A percentile compares a stretch with the other conserved stretches of the same genome.
Evolutionary conservation across 805 yeast genomes (phyloP).

Genomic region (Komagataella populi): DNA sequence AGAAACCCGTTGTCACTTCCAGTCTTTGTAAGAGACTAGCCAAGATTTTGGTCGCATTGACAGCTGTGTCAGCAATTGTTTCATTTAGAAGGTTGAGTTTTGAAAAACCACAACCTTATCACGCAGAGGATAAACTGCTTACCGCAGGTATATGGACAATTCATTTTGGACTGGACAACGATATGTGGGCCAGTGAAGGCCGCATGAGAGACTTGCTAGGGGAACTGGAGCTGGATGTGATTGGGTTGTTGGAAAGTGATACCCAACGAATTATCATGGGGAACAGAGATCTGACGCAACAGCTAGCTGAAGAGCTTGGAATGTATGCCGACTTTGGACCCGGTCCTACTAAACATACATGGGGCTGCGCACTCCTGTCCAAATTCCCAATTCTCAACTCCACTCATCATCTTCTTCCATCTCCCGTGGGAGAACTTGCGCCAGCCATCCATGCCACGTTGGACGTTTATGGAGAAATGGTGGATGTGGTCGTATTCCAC

Average conservation of each 20-base stretch:
- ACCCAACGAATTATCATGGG: conserved; percentile 93
- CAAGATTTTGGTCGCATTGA: neutral
- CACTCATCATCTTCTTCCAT: conserved; percentile 83
- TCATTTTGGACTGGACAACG: conserved; percentile 94
- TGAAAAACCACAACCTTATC: conserved; percentile 51
- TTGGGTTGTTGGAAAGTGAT: conserved; percentile 86
- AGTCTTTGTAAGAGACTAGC: neutral
- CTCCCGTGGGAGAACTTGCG: conserved; percentile 96
- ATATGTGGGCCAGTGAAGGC: conserved; percentile 93
- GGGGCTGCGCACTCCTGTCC: conserved; percentile 91
- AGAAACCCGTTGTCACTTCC: neutral
- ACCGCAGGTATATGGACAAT: conserved; percentile 98
- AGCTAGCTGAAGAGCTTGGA: conserved; percentile 80
- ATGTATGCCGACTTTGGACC: conserved; percentile 97
- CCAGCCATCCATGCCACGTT: conserved; percentile 96
- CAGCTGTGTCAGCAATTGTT: conserved; percentile 30
- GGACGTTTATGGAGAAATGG: conserved; percentile 74
- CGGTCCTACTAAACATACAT: conserved; percentile 94
- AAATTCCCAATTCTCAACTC: conserved; percentile 89
- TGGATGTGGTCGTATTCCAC: conserved; percentile 95
- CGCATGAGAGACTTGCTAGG: conserved; percentile 74
- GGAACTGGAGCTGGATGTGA: conserved; percentile 82
- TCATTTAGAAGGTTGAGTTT: conserved; percentile 45
- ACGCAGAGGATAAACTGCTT: conserved; percentile 55
- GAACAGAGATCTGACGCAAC: conserved; percentile 85